Evolutionary conservation across 2,329 filamentous ascomycete genomes (phyloP).

Genomic region (Colletotrichum simmondsii): DNA sequence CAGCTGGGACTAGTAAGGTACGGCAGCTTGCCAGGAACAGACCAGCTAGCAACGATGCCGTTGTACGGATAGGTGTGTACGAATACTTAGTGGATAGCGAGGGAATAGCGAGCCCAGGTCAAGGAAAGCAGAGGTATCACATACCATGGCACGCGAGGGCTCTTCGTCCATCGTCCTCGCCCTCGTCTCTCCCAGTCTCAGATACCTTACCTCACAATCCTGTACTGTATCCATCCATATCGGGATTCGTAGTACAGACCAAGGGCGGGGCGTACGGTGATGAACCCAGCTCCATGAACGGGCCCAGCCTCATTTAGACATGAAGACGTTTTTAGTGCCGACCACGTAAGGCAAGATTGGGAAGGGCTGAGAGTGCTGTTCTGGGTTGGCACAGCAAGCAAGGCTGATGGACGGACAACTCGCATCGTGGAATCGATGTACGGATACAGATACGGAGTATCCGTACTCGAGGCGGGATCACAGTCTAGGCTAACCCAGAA

Average conservation of each 20-base stretch:
- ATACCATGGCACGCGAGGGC: not conserved
- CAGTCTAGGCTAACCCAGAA: not conserved
- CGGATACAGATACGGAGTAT: not conserved
- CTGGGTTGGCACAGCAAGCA: conserved; percentile 40
- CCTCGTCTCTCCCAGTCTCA: not conserved
- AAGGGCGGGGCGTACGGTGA: conserved; percentile 53
- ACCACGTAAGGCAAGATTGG: not conserved
- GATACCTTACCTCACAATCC: not conserved
- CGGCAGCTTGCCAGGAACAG: conserved; percentile 11
- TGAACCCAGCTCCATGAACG: conserved; percentile 53
- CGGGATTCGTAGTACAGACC: conserved; percentile 38
- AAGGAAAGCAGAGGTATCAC: not conserved
- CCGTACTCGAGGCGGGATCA: not conserved
- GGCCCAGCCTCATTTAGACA: conserved; percentile 58
- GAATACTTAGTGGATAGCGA: not conserved
- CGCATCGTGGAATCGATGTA: not conserved
- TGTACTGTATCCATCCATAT: not conserved
- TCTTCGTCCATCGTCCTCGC: not conserved
- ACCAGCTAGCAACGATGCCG: not conserved
- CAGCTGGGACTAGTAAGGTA: conserved; percentile 11
- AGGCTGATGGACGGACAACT: conserved; percentile 37
- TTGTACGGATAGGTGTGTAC: not conserved
- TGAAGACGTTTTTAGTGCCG: conserved; percentile 35
- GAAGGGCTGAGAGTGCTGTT: conserved; percentile 32
- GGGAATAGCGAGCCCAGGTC: not conserved